Percentiles rank a stretch among this genome's conserved stretches.
Conservation (phyloP, 2,329 filamentous ascomycete genomes). For the Aspergillus oerlinghausenensis region DNA sequence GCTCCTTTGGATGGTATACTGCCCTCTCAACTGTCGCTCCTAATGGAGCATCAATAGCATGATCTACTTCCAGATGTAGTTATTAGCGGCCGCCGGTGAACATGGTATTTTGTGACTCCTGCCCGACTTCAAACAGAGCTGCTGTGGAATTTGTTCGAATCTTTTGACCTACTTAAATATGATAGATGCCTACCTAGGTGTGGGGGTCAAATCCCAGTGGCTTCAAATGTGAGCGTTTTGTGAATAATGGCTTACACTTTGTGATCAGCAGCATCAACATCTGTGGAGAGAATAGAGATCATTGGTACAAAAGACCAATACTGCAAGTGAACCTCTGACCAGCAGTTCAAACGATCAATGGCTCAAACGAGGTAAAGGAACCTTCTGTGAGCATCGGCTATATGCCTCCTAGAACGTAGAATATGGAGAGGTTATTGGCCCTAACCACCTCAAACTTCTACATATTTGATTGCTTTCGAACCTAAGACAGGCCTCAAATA, state of each 20-base stretch:
- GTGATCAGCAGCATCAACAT: too few relatives aligned
- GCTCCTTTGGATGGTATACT: too few relatives aligned
- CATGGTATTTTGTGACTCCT: slow-evolving; percentile 16
- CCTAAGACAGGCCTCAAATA: slow-evolving; percentile 10
- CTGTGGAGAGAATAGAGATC: not conserved
- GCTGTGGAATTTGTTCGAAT: slow-evolving; percentile 7
- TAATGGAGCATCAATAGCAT: not conserved
- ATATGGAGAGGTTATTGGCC: not conserved
- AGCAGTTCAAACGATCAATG: not conserved
- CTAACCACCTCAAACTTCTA: not conserved
- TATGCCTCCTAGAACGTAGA: not conserved
- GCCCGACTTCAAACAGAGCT: slow-evolving; percentile 1
- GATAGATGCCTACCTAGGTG: not conserved
- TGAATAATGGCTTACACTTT: too few relatives aligned
- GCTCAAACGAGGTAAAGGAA: not conserved
- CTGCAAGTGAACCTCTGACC: not conserved
- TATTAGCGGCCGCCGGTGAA: slow-evolving; percentile 17
- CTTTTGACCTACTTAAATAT: not conserved
- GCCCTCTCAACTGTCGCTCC: not conserved
- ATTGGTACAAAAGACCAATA: not conserved
- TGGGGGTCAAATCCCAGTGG: too few relatives aligned
- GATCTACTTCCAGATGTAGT: slow-evolving; percentile 4
- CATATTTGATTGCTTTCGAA: not conserved
- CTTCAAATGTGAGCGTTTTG: not conserved
- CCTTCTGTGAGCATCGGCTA: not conserved